Percentiles rank a stretch among this genome's conserved stretches.
Conservation (phyloP, 371 early-diverging fungal species). For the Circinella umbellata region DNA sequence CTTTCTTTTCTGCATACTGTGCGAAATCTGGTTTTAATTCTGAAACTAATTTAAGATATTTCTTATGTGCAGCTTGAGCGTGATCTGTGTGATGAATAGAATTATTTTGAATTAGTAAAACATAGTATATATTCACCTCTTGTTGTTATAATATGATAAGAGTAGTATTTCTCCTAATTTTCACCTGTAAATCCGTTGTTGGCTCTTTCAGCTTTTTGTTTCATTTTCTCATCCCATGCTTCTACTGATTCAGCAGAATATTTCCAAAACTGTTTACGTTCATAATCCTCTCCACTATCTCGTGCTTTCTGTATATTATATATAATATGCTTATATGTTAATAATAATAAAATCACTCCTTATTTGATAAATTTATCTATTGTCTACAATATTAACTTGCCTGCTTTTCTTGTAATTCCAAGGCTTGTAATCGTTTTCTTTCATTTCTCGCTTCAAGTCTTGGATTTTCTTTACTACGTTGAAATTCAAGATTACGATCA, state of each 20-base stretch:
- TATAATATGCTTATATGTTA: not conserved
- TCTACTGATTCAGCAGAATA: slow-evolving; percentile 90
- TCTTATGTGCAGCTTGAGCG: slow-evolving; percentile 84
- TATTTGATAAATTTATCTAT: too few relatives aligned
- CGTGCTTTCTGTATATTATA: slow-evolving; percentile 53
- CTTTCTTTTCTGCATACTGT: slow-evolving; percentile 74
- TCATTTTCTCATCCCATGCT: slow-evolving; percentile 83
- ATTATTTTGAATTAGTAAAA: too few relatives aligned
- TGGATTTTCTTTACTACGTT: slow-evolving; percentile 74
- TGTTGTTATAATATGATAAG: too few relatives aligned
- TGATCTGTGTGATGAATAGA: slow-evolving; percentile 56
- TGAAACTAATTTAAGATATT: slow-evolving; percentile 78
- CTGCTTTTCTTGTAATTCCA: slow-evolving; percentile 63
- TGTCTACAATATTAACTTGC: slow-evolving; percentile 31
- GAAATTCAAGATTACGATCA: slow-evolving; percentile 82
- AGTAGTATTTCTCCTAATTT: not conserved
- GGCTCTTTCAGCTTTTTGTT: slow-evolving; percentile 62
- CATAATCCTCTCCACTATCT: slow-evolving; percentile 82
- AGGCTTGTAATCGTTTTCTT: slow-evolving; percentile 76
- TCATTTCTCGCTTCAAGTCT: slow-evolving; percentile 67
- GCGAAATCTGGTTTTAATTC: slow-evolving; percentile 85
- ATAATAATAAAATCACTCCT: not conserved
- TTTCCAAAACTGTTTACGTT: slow-evolving; percentile 79
- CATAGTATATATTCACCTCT: too few relatives aligned
- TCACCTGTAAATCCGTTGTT: slow-evolving; percentile 87